Base-by-base conservation (phyloP, 2,329 filamentous ascomycete species). In the Aspergillus sojae region DNA sequence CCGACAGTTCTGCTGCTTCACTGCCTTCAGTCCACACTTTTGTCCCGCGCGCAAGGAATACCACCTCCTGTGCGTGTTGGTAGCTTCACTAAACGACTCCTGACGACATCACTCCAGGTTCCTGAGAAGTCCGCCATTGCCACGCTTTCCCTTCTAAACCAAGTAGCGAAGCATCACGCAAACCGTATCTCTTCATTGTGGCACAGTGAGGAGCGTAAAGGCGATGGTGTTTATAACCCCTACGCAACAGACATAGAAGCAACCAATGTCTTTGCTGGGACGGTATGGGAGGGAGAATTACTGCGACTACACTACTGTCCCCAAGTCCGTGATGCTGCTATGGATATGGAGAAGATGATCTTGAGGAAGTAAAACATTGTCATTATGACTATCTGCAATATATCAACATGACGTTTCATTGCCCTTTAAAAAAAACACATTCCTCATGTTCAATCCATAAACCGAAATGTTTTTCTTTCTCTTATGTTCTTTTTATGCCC, bases 271-370 rank as follows among this genome's bases (percentile, higher is more conserved):
- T 96, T 95, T 78, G 91, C 94, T 0, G 88, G 89, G 5, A 97
- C 93, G 0, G 85, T 96, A 0, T 99, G 94, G 95, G 95, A 98
- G 76, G 93, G 92, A 0, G 95, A 98, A 80, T 75, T 99, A 62
- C 77, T 99, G 71, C 85, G 90, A 74, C 85, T 86, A 69, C 95
- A 99, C 80, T 99, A 91, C 76, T 93, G 91, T 70, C 94, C 94
- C 7, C 89, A 89, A 73, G 91, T 99, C 1, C 85, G 92, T 68
- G 92, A 96, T 72, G 90, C 90, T 1, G 82, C 91, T 5, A 85
- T 86, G 76, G 78, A 85, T 52, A 80, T 94, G 74, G 90, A 93
- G 75, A 92, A 91, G 83, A 84, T 82, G 53, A 79, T 92, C 65
- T 68, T 71, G n/a, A 58, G 54, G 60, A 66, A 66, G 57, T 68